Percentiles rank a stretch among this genome's conserved stretches.
Conservation (phyloP, 2,329 filamentous ascomycete genomes). For the Penicillium capsulatum region DNA sequence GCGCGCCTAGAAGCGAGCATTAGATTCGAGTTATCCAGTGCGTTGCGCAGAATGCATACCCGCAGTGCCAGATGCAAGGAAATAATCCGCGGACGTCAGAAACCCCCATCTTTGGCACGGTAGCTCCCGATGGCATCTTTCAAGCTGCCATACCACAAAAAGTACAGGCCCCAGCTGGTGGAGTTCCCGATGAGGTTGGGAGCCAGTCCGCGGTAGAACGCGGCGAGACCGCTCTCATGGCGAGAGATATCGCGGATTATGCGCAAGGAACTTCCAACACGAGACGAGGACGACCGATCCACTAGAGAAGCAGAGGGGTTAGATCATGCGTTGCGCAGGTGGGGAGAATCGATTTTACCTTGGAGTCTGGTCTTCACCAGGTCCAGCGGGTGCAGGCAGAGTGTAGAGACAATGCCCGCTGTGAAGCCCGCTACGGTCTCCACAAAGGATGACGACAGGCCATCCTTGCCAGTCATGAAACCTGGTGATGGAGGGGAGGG, state of each 20-base stretch:
- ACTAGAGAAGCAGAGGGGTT: constrained; percentile 32
- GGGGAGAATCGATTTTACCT: constrained; percentile 49
- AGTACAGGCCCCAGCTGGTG: constrained; percentile 86
- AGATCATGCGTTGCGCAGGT: neutral
- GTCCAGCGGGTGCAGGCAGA: constrained; percentile 87
- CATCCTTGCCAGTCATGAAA: constrained; percentile 48
- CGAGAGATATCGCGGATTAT: constrained; percentile 51
- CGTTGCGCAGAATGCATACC: constrained; percentile 36
- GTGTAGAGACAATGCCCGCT: constrained; percentile 79
- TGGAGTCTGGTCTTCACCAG: constrained; percentile 96
- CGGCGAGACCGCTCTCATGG: constrained; percentile 57
- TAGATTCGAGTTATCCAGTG: constrained; percentile 1
- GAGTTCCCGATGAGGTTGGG: constrained; percentile 91
- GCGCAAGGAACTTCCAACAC: constrained; percentile 51
- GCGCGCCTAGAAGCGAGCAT: constrained; percentile 50
- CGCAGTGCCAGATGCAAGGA: constrained; percentile 65
- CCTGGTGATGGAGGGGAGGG: constrained; percentile 4
- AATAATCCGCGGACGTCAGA: constrained; percentile 68
- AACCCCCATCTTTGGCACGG: constrained; percentile 31
- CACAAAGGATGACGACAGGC: constrained; percentile 70
- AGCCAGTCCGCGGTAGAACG: constrained; percentile 82
- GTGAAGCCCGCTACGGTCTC: constrained; percentile 87
- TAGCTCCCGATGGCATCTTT: constrained; percentile 51
- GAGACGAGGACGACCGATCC: constrained; percentile 48
- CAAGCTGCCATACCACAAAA: constrained; percentile 65